Conservation (phyloP, 805 yeast genomes). For the Vanderwaltozyma yarrowii region DNA sequence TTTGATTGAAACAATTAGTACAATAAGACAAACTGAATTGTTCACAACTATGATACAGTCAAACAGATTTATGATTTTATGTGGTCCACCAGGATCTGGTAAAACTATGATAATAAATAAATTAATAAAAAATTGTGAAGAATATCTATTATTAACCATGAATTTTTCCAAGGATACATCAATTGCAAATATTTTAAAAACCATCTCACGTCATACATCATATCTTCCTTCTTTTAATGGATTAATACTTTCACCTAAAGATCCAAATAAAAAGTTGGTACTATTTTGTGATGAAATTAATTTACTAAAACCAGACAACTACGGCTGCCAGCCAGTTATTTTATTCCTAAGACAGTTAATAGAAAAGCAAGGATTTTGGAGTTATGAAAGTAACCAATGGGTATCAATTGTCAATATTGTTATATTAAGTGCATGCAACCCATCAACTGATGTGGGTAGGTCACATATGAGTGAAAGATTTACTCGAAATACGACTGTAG, state of each 20-base stretch:
- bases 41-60: conserved; percentile 47
- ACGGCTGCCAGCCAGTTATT: conserved; percentile 64
- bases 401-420: conserved; percentile 53
- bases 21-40: conserved; percentile 53
- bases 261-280: conserved; percentile 60
- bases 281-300: conserved; percentile 90
- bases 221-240: conserved; percentile 48
- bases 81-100: conserved; percentile 98
- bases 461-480: conserved; percentile 47
- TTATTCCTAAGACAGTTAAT: conserved; percentile 65
- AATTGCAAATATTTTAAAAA: conserved; percentile 46
- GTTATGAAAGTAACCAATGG: conserved; percentile 50
- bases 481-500: conserved; percentile 50
- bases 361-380: conserved; percentile 74
- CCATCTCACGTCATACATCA: conserved; percentile 64
- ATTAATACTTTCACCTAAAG: conserved; percentile 43
- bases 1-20: conserved; percentile 73
- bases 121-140: conserved; percentile 48
- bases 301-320: conserved; percentile 60
- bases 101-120: conserved; percentile 84
- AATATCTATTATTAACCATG: conserved; percentile 51
- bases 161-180: conserved; percentile 79
- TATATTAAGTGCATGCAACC: conserved; percentile 93
- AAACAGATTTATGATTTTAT: conserved; percentile 54
- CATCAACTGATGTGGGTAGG: conserved; percentile 75